Evolutionary conservation across 1,139 yeast species (phyloP).

Genomic region (Pichia sp.): DNA sequence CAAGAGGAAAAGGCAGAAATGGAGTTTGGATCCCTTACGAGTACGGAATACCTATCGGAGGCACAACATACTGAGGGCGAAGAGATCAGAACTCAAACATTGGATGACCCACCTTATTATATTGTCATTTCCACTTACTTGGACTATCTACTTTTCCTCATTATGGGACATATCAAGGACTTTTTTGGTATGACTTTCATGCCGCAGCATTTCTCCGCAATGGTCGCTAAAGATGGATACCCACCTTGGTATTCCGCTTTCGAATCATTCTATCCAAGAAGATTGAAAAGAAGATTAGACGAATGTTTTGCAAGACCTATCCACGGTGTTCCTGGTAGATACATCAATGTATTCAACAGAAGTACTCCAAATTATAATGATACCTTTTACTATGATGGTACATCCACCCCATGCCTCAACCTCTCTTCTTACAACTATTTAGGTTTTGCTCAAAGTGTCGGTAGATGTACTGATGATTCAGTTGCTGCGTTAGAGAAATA

Average conservation of each 20-base stretch:
- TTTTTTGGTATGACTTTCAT: constrained; percentile 72
- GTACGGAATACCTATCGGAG: constrained; percentile 49
- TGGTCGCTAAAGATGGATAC: constrained; percentile 77
- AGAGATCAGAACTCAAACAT: constrained; percentile 51
- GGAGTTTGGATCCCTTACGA: constrained; percentile 58
- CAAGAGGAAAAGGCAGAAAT: constrained; percentile 48
- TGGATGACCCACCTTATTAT: constrained; percentile 82
- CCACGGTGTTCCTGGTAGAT: constrained; percentile 96
- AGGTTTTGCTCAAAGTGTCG: constrained; percentile 95
- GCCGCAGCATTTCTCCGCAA: constrained; percentile 55
- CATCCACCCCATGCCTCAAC: constrained; percentile 70
- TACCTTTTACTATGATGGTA: constrained; percentile 65
- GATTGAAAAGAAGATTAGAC: constrained; percentile 83
- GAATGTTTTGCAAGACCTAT: constrained; percentile 96
- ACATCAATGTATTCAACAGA: constrained; percentile 73
- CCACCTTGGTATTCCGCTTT: constrained; percentile 96
- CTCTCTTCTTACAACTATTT: constrained; percentile 87
- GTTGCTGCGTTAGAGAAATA: constrained; percentile 52
- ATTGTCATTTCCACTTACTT: constrained; percentile 77
- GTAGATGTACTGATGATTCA: constrained; percentile 82
- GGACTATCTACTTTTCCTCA: constrained; percentile 72
- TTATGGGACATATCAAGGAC: constrained; percentile 87
- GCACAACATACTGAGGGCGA: constrained; percentile 47
- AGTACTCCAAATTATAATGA: constrained; percentile 52
- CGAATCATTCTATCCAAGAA: constrained; percentile 87